phyloP scores from a whole-genome alignment of 305 asterid species.

The Fraxinus baroniana region DNA sequence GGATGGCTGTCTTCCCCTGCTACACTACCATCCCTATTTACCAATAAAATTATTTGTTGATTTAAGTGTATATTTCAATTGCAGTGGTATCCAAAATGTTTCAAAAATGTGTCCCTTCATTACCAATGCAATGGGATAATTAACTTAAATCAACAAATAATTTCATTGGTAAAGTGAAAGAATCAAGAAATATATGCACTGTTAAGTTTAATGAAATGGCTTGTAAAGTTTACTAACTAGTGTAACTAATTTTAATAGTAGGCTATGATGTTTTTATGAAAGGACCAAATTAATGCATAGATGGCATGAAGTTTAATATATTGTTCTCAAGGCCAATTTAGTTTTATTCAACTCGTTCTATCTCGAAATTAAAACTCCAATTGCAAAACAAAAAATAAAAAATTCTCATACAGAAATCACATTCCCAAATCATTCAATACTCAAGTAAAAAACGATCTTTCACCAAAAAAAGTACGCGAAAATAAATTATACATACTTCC shows the following conservation, averaged over 20 bases:
- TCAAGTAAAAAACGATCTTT: neutral
- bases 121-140: neutral
- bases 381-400: neutral
- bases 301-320: neutral
- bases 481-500: constrained; percentile 50
- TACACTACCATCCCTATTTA: neutral
- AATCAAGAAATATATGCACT: neutral
- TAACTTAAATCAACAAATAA: neutral
- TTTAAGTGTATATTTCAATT: neutral
- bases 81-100: neutral
- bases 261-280: neutral
- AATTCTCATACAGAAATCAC: neutral
- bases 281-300: neutral
- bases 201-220: neutral
- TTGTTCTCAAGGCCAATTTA: neutral
- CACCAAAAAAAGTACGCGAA: neutral
- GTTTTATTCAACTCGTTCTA: neutral
- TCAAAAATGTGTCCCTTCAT: neutral
- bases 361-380: constrained; percentile 9
- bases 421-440: neutral
- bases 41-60: neutral
- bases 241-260: neutral
- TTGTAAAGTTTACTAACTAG: neutral
- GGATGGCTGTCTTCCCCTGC: neutral
- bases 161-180: neutral